Base-by-base conservation (phyloP, 2,329 filamentous ascomycete species). In the Thelonectria blattea region DNA sequence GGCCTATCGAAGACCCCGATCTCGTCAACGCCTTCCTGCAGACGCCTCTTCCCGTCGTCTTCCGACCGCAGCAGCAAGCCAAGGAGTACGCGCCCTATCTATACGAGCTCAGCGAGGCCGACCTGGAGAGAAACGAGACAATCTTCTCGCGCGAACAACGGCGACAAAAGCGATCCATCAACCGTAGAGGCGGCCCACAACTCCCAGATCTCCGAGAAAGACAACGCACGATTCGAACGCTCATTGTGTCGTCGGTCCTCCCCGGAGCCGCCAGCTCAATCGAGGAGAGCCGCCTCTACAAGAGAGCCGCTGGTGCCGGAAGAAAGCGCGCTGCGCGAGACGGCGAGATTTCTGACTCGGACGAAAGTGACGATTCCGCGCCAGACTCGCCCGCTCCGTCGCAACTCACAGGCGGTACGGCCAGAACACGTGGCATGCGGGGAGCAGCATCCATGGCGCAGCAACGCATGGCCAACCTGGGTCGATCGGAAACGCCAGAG, bases 191-290 rank as follows among this genome's bases (percentile, higher is more conserved):
- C 65, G 95, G 95, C 0, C 95, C 95, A 6, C 91, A 92, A 61
- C 81, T 99, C 42, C 95, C 95, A n/a, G 95, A 99, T 78, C 87
- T 99, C 60, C 97, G 96, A 74, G 95, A 99, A 70, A 87, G 93
- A 56, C 94, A 95, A 77, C 88, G 94, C 52, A 98, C 95, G 1
- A 94, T 98, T 58, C 88, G 95, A 48, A 97, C 94, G 0, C 84
- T 97, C 67, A 86, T 98, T 53, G 92, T 99, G 1, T 97, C 94
- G 10, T 93, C 92, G 3, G 93, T 96, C 18, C 85, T 99, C 60
- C 95, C 95, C 15, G 95, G 94, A 22, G 92, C 92, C 5, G 94
- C 91, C 5, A 80, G 87, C 56, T 85, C 85, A 3, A 80, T 96
- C 47, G 93, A 97, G 63, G 91, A 95, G 46, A 96, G 91, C 71